Evolutionary conservation across 2,329 filamentous ascomycete genomes (phyloP), one percentile per base, ranked within the genome.

Genomic region (Pyrenophora seminiperda): DNA sequence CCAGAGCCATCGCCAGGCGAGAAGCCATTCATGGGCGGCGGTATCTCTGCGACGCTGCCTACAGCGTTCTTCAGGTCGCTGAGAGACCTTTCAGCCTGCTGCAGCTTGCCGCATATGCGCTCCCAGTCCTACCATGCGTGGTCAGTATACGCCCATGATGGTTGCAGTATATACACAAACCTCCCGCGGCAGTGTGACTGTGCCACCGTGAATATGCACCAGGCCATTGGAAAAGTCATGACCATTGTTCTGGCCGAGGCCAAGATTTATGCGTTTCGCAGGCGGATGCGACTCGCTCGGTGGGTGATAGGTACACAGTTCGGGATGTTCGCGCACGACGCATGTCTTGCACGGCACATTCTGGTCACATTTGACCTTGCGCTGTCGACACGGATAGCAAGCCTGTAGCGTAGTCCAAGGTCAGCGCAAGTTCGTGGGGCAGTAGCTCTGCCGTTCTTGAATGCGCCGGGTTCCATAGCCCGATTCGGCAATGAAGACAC

Each of bases 261-360:
- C 63, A 50, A 69, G 63, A 59, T 59, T 68, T 10, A 73, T 60
- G 13, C 72, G 69, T 57, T 75, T 75, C 32, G 72, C 72, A 5
- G 72, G 72, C 30, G 72, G 72, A 44, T 75, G 72, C 44, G 65
- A 63, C 56, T 75, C 72, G 60, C 65, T 70, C 10, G 72, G 72
- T 5, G 72, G 72, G 51, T 74, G 72, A 56, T 74, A 75, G 41
- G 71, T 75, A 62, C 77, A 79, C 36, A 79, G 67, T 56, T 80
- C 77, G n/a, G 77, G 77, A 48, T 79, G 77, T 53, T 79, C 77
- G 54, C 77, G 67, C 53, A 77, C 77, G 47, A 79, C 72, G 62
- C 78, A 80, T 44, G 77, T 79, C 56, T 77, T 77, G 62, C 78
- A 80, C 9, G 78, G 78, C 22, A 75, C 73, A 15, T 66, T 65